Evolutionary conservation across 345 rosid genomes (phyloP), one percentile per base, ranked within the genome.

Genomic region (Acer negundo): DNA sequence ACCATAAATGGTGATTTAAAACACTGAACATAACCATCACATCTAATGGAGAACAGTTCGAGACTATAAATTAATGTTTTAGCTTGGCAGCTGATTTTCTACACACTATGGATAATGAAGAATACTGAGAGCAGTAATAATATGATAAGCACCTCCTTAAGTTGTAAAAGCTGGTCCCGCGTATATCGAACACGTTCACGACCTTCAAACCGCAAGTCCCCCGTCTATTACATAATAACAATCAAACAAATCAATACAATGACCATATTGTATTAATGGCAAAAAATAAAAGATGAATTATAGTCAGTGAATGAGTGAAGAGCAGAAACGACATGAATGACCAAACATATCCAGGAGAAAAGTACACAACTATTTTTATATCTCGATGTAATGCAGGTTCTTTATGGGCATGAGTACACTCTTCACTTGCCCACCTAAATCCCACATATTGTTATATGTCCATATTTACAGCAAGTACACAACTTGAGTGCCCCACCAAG

Each of bases 161-260:
- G 86, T 73, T 86, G 88, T 67, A 94, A 81, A 7, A 90, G 92
- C 83, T 89, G 97, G 6, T 90, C 98, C 44, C 90, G 84, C 47
- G 92, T 84, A 84, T 88, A 92, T 70, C 62, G 80, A 75, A 92
- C 84, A 66, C 86, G 81, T 70, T 92, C 98, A 69, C 49, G 92
- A 69, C 87, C 89, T 73, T 92, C 92, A 51, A 89, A 87, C 69
- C 84, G 75, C 20, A 81, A 69, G 75, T 86, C 85, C 63, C 88
- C 87, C 44, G 76, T 71, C 91, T 86, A 84, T 66, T 61, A 73
- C 73, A 56, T 56, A 49, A 70, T 35, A 66, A 4, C 59, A 66
- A 13, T 26, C 56, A 78, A 16, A 63, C 64, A 49, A 68, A 78
- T 66, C 72, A 75, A 55, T 16, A 55, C 31, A 62, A 61, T 38